Conservation (phyloP, 2,329 filamentous ascomycete species). For the Colletotrichum chlorophyti region DNA sequence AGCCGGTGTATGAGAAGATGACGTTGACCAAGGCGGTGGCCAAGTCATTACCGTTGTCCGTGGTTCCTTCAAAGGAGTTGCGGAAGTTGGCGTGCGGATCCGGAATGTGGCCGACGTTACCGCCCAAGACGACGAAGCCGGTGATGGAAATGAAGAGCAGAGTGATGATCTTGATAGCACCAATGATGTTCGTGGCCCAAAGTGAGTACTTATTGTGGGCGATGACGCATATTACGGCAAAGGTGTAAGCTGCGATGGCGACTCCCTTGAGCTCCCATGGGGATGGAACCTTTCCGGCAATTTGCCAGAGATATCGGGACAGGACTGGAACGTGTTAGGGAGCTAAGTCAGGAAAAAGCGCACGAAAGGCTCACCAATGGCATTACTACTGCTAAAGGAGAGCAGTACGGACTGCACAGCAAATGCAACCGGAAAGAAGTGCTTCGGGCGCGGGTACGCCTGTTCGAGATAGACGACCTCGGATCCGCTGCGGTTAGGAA, state of each 20-base stretch:
- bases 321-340: constrained; percentile 49
- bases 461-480: constrained; percentile 75
- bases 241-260: constrained; percentile 67
- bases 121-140: constrained; percentile 65
- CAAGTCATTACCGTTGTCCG: constrained; percentile 44
- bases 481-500: constrained; percentile 69
- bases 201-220: constrained; percentile 65
- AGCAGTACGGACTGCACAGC: constrained; percentile 69
- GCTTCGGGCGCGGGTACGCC: constrained; percentile 68
- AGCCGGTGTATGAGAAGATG: constrained; percentile 64
- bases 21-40: constrained; percentile 62
- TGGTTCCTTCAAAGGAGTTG: constrained; percentile 42
- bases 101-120: constrained; percentile 37
- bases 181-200: constrained; percentile 61
- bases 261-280: constrained; percentile 72
- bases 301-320: constrained; percentile 67
- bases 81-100: constrained; percentile 43
- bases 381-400: constrained; percentile 71
- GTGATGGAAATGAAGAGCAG: constrained; percentile 68
- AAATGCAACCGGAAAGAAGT: constrained; percentile 69
- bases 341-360: not conserved
- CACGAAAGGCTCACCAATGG: constrained; percentile 51
- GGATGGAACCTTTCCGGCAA: constrained; percentile 55
- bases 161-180: constrained; percentile 65
- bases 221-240: constrained; percentile 59